These are phyloP conservation scores for Acrasis kona DNA, from an alignment of 78 protist genomes.

Conservation along the genomic window DNA sequence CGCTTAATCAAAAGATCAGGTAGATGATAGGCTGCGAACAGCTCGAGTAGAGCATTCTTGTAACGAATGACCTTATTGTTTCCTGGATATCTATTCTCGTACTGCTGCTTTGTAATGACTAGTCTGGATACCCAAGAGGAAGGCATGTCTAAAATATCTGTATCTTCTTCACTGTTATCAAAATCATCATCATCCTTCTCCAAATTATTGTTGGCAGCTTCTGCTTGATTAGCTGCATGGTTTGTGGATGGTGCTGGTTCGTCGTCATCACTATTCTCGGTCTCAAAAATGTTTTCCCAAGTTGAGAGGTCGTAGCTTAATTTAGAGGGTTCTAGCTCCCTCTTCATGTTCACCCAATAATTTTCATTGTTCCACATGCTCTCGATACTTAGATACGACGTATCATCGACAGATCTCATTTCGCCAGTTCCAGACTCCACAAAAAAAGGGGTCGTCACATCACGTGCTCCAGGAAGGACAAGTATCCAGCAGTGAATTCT, in stretches of 20 bases:
- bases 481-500: slow-evolving; percentile 51
- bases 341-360: slow-evolving; percentile 47
- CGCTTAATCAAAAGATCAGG: neutral
- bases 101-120: neutral
- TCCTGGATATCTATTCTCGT: slow-evolving; percentile 21
- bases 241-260: neutral
- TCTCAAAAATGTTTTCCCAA: slow-evolving; percentile 24
- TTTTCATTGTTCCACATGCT: slow-evolving; percentile 29
- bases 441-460: slow-evolving; percentile 2
- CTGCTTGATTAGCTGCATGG: neutral
- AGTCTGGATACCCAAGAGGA: slow-evolving; percentile 9
- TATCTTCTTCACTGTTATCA: neutral
- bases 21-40: slow-evolving; percentile 10
- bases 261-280: neutral
- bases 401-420: no score
- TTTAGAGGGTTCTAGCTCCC: neutral
- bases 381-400: slow-evolving; percentile 42
- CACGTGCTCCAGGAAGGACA: slow-evolving; percentile 24
- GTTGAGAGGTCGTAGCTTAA: neutral
- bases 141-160: slow-evolving; percentile 3
- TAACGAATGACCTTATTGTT: neutral
- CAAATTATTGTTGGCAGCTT: neutral
- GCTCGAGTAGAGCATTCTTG: neutral
- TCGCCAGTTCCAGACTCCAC: slow-evolving; percentile 55
- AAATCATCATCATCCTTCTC: neutral